Evolutionary conservation across 2,329 filamentous ascomycete species (phyloP).

Genomic region (Ophiostoma fasciatum): DNA sequence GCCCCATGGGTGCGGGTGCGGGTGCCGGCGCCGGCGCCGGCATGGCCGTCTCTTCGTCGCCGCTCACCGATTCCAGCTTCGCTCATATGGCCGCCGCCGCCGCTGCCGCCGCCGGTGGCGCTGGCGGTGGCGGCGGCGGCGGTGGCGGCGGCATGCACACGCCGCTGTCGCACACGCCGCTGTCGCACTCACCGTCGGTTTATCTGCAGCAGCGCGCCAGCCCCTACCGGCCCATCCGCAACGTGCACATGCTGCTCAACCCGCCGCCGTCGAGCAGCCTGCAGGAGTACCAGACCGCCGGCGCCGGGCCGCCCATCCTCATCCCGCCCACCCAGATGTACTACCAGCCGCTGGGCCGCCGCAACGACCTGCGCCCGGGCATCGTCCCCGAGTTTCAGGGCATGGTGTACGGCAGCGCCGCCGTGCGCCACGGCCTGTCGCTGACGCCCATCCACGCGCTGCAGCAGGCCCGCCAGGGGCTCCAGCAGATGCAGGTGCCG

Average conservation of each 20-base stretch:
- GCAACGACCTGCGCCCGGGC: slow-evolving; percentile 52
- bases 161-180: too few relatives aligned
- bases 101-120: too few relatives aligned
- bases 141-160: slow-evolving; percentile 33
- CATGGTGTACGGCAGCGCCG: background rate
- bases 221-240: slow-evolving; percentile 80
- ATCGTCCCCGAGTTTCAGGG: slow-evolving; percentile 48
- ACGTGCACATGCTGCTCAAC: slow-evolving; percentile 81
- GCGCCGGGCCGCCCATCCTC: slow-evolving; percentile 13
- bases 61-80: slow-evolving; percentile 49
- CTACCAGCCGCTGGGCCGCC: slow-evolving; percentile 61
- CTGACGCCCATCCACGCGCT: slow-evolving; percentile 7
- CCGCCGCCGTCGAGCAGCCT: slow-evolving; percentile 70
- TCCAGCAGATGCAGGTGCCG: slow-evolving; percentile 3
- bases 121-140: too few relatives aligned
- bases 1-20: slow-evolving; percentile 36
- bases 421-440: slow-evolving; percentile 6
- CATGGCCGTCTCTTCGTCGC: slow-evolving; percentile 58
- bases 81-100: slow-evolving; percentile 23
- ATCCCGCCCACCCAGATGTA: slow-evolving; percentile 61
- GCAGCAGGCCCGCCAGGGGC: slow-evolving; percentile 3
- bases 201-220: slow-evolving; percentile 81
- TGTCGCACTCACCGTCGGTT: slow-evolving; percentile 70
- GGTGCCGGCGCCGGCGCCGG: too few relatives aligned
- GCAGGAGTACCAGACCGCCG: slow-evolving; percentile 51